These are phyloP conservation scores for Diaporthe sp. DNA, from an alignment of 2,329 filamentous ascomycete genomes.

Conservation along the genomic window DNA sequence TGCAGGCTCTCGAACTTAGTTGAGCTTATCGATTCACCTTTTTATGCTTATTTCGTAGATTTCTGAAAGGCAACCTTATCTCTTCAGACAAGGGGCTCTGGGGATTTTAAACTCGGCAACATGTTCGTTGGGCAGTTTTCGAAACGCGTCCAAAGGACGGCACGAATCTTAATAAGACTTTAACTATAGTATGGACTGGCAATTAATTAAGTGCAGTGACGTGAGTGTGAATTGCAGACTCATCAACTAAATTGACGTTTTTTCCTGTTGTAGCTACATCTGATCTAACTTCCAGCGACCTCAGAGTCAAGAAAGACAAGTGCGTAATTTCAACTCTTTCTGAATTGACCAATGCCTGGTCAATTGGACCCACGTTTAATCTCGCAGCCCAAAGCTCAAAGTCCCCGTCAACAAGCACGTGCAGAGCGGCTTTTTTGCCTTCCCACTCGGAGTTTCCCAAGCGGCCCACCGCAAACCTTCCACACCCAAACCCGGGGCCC, in stretches of 20 bases:
- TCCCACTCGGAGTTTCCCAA: background rate
- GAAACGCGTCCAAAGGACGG: background rate
- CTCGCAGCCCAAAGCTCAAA: background rate
- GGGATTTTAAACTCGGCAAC: background rate
- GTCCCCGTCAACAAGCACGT: background rate
- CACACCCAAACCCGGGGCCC: background rate
- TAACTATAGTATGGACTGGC: too few species aligned
- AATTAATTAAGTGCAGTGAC: background rate
- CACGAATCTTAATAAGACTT: background rate
- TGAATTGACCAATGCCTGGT: background rate
- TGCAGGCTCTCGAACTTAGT: background rate
- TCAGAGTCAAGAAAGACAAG: background rate
- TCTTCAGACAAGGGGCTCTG: background rate
- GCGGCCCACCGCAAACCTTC: background rate
- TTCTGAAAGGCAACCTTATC: background rate
- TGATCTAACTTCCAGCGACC: background rate
- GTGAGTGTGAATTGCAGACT: background rate
- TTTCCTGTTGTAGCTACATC: background rate
- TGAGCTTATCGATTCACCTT: background rate
- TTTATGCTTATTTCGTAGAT: constrained; percentile 22
- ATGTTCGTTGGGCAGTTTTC: background rate
- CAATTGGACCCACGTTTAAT: background rate
- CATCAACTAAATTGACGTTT: background rate
- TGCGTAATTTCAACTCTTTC: too few species aligned
- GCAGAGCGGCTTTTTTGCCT: background rate